Evolutionary conservation across 2,329 filamentous ascomycete genomes (phyloP).

Genomic region (Colletotrichum limetticola): DNA sequence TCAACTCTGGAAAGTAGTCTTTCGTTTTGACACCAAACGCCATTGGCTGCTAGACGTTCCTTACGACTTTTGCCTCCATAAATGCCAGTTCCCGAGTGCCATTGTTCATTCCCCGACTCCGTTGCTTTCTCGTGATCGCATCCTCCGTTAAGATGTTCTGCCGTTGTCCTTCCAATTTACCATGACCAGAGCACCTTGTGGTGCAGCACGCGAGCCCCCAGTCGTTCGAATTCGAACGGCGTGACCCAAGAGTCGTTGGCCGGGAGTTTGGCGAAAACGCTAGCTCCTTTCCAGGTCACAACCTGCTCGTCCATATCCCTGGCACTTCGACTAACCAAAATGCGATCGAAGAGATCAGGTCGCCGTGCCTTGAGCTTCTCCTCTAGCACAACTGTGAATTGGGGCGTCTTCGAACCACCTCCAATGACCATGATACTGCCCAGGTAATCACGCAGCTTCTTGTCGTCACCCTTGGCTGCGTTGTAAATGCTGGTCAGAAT

Average conservation of each 20-base stretch:
- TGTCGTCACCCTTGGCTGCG: slow-evolving; percentile 88
- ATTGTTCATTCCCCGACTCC: slow-evolving; percentile 27
- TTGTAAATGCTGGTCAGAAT: slow-evolving; percentile 91
- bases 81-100: slow-evolving; percentile 10
- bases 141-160: background rate
- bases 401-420: slow-evolving; percentile 82
- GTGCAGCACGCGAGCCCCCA: slow-evolving; percentile 84
- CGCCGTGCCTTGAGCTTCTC: slow-evolving; percentile 77
- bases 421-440: slow-evolving; percentile 92
- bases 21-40: slow-evolving; percentile 29
- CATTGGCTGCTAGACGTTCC: slow-evolving; percentile 4
- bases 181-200: slow-evolving; percentile 80
- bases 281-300: slow-evolving; percentile 97
- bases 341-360: slow-evolving; percentile 69
- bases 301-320: slow-evolving; percentile 96
- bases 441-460: slow-evolving; percentile 90
- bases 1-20: background rate
- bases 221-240: slow-evolving; percentile 84
- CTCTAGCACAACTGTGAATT: slow-evolving; percentile 86
- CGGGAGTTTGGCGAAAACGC: slow-evolving; percentile 90
- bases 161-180: slow-evolving; percentile 44
- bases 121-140: slow-evolving; percentile 18
- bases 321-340: slow-evolving; percentile 76
- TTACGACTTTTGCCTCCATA: slow-evolving; percentile 17
- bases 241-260: slow-evolving; percentile 98